phyloP scores from a whole-genome alignment of 768 basidiomycete species.

The Fistulinella prunicolor region DNA sequence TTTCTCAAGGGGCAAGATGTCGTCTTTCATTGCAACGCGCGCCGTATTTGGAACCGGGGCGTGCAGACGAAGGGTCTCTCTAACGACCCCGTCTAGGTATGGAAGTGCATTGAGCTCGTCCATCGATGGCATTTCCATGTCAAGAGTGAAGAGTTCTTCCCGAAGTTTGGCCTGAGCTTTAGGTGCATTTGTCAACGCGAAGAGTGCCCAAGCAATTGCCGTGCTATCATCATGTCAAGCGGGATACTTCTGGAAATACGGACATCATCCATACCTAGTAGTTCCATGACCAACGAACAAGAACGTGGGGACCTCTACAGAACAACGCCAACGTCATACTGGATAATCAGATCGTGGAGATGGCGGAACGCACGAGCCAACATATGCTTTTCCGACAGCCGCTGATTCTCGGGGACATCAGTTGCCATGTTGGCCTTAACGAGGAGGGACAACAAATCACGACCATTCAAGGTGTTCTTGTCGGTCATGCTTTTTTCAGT shows the following conservation, averaged over 20 bases:
- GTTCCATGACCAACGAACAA: slow-evolving; percentile 60
- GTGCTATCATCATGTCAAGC: no score
- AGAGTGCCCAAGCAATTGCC: no score
- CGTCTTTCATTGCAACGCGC: slow-evolving; percentile 50
- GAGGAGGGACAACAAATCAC: slow-evolving; percentile 61
- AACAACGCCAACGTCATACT: background rate
- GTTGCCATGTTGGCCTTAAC: slow-evolving; percentile 62
- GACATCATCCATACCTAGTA: slow-evolving; percentile 48
- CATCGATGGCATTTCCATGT: slow-evolving; percentile 61
- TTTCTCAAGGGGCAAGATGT: slow-evolving; percentile 46
- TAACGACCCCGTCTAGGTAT: slow-evolving; percentile 64
- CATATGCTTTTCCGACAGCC: slow-evolving; percentile 62
- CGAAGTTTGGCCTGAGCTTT: no score
- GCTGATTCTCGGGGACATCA: slow-evolving; percentile 52
- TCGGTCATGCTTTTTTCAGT: slow-evolving; percentile 31
- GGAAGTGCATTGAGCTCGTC: slow-evolving; percentile 63
- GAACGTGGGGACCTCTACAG: slow-evolving; percentile 58
- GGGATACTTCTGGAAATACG: no score
- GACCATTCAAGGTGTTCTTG: slow-evolving; percentile 34
- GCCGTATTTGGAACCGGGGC: slow-evolving; percentile 46
- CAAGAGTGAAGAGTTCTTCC: slow-evolving; percentile 50
- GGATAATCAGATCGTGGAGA: background rate
- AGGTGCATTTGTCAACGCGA: no score
- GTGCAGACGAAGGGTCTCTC: slow-evolving; percentile 53
- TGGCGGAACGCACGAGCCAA: slow-evolving; percentile 41